These are phyloP conservation scores for Penicillium aurantiogriseum DNA, from an alignment of 2,329 filamentous ascomycete genomes.

Conservation along the genomic window DNA sequence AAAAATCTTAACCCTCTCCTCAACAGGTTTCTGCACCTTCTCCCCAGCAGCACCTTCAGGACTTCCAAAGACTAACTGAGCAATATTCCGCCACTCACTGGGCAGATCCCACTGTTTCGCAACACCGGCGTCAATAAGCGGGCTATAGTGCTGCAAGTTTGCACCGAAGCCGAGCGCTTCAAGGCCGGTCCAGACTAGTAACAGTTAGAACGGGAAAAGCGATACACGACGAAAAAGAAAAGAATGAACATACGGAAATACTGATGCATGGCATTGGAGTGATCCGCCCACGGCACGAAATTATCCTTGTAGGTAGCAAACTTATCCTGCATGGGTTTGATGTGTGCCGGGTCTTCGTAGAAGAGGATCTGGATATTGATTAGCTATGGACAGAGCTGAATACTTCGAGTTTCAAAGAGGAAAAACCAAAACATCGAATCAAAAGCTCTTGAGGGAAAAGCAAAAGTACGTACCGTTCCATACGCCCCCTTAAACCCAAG, in stretches of 20 bases:
- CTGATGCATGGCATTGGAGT: constrained; percentile 81
- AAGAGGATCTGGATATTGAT: constrained; percentile 61
- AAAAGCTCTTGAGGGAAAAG: background rate
- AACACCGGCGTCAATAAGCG: constrained; percentile 73
- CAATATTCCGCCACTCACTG: constrained; percentile 70
- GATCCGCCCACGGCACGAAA: constrained; percentile 73
- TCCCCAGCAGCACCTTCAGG: constrained; percentile 56
- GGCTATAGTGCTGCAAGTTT: constrained; percentile 94
- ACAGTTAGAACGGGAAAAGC: background rate
- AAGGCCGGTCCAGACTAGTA: constrained; percentile 70
- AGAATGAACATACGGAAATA: constrained; percentile 51
- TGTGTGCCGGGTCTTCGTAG: constrained; percentile 72
- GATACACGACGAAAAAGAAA: background rate
- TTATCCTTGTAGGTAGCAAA: constrained; percentile 74
- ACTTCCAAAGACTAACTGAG: constrained; percentile 79
- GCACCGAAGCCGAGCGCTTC: constrained; percentile 80
- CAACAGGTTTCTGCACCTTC: constrained; percentile 64
- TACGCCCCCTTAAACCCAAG: constrained; percentile 67
- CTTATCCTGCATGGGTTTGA: constrained; percentile 65
- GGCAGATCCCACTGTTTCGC: constrained; percentile 68
- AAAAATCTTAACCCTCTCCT: constrained; percentile 66
- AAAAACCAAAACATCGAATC: constrained; percentile 48
- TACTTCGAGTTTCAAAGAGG: background rate
- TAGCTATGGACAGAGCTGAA: background rate
- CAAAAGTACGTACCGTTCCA: constrained; percentile 53